These are phyloP conservation scores for Vigna radiata DNA, from an alignment of 306 rosid genomes.

Conservation along the genomic window DNA sequence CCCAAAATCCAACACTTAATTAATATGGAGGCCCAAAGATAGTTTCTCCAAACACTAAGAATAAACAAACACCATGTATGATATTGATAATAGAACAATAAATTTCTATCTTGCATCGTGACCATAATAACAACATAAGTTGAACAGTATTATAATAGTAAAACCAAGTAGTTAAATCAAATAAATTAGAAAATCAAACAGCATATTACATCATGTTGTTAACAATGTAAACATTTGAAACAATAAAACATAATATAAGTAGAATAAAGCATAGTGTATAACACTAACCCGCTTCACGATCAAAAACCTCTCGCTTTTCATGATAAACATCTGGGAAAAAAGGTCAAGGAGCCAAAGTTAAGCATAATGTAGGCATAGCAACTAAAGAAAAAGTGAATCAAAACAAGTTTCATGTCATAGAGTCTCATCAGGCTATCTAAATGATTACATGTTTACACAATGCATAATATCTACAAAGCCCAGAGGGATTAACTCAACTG, in stretches of 20 bases:
- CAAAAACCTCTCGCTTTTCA: conserved; percentile 85
- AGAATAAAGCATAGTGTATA: conserved; percentile 11
- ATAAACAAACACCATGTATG: conserved; percentile 14
- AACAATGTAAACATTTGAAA: conserved; percentile 4
- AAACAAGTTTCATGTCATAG: conserved; percentile 14
- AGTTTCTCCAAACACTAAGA: neutral
- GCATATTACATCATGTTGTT: neutral
- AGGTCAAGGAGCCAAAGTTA: conserved; percentile 30
- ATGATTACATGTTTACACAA: conserved; percentile 16
- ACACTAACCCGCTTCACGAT: conserved; percentile 84
- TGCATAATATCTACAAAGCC: conserved; percentile 34
- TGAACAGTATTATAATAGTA: conserved; percentile 28
- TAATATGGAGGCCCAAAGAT: conserved; percentile 5
- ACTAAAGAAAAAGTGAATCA: conserved; percentile 22
- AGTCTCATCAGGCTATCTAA: conserved; percentile 27
- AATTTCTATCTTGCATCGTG: conserved; percentile 8
- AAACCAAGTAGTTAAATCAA: neutral
- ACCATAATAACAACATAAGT: conserved; percentile 17
- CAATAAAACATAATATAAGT: conserved; percentile 12
- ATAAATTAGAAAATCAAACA: neutral
- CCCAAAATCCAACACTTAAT: conserved; percentile 29
- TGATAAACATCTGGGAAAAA: conserved; percentile 79
- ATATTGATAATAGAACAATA: conserved; percentile 15
- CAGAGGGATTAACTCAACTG: conserved; percentile 59
- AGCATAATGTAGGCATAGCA: conserved; percentile 9